Percentiles rank a stretch among this genome's conserved stretches.
phyloP scores from a whole-genome alignment of 129 eudicot genomes.

The Helichrysum umbraculigerum region DNA sequence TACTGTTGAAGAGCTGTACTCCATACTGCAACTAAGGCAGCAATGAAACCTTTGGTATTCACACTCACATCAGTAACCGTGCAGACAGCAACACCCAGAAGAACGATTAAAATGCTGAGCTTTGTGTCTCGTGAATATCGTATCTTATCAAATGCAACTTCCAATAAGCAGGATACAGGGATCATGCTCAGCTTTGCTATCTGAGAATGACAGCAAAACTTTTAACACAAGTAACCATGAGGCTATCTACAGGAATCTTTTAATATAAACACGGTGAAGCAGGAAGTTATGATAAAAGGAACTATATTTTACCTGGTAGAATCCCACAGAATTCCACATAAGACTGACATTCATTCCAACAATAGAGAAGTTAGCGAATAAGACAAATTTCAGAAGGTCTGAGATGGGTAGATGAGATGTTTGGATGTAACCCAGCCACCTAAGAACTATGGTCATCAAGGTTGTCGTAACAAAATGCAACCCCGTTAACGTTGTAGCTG shows the following conservation, averaged over 20 bases:
- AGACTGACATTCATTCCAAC: slow-evolving; percentile 87
- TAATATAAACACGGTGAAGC: background rate
- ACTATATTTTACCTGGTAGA: slow-evolving; percentile 51
- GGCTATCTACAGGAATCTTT: slow-evolving; percentile 9
- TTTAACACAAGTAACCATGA: slow-evolving; percentile 14
- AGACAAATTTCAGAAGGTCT: slow-evolving; percentile 58
- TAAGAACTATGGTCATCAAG: slow-evolving; percentile 64
- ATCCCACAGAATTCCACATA: slow-evolving; percentile 93
- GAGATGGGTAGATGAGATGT: slow-evolving; percentile 58
- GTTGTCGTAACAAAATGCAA: slow-evolving; percentile 77
- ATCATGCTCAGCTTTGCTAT: slow-evolving; percentile 88
- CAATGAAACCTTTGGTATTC: slow-evolving; percentile 71
- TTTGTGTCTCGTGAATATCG: slow-evolving; percentile 78
- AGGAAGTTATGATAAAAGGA: background rate
- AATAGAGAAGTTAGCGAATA: slow-evolving; percentile 74
- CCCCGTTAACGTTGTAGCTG: slow-evolving; percentile 89
- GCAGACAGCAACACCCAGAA: slow-evolving; percentile 76
- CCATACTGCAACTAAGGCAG: slow-evolving; percentile 82
- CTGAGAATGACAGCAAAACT: slow-evolving; percentile 38
- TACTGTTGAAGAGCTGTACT: slow-evolving; percentile 82
- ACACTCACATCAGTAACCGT: slow-evolving; percentile 86
- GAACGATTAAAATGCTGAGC: slow-evolving; percentile 64
- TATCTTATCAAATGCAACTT: slow-evolving; percentile 63
- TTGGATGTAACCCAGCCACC: slow-evolving; percentile 66
- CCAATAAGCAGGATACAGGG: slow-evolving; percentile 77